phyloP scores from a whole-genome alignment of 1,284 basidiomycete species.

The Moesziomyces globuligerus region DNA sequence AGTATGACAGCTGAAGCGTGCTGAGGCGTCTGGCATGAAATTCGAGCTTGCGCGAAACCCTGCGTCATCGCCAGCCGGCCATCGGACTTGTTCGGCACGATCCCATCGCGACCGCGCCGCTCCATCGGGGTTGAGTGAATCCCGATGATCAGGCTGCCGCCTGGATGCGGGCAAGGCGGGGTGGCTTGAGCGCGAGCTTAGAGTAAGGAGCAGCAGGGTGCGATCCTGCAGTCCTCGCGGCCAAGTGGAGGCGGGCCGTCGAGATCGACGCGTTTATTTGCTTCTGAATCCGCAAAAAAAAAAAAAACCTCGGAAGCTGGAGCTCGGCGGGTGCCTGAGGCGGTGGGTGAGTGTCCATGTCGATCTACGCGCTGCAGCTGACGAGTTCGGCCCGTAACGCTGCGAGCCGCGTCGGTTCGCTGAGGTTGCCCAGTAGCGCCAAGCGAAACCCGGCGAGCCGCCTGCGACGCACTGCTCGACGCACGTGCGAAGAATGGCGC shows the following conservation, averaged over 20 bases:
- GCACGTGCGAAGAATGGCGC: background rate
- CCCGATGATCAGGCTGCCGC: background rate
- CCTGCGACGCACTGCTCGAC: background rate
- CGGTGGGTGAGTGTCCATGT: background rate
- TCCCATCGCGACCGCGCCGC: background rate
- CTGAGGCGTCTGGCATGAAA: slow-evolving; percentile 4
- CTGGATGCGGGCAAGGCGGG: background rate
- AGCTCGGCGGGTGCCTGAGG: too few species aligned
- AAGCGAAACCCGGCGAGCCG: background rate
- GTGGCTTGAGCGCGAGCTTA: slow-evolving; percentile 6
- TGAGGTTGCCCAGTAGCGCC: background rate
- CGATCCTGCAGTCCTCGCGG: slow-evolving; percentile 22
- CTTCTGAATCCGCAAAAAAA: background rate
- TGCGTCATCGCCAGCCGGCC: slow-evolving; percentile 12
- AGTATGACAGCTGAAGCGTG: slow-evolving; percentile 10
- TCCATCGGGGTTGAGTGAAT: slow-evolving; percentile 4
- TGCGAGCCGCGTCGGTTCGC: background rate
- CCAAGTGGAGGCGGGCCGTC: slow-evolving; percentile 24
- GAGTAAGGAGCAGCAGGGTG: slow-evolving; percentile 13
- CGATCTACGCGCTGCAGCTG: background rate
- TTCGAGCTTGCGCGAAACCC: slow-evolving; percentile 1
- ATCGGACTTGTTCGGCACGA: background rate
- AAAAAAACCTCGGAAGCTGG: too few species aligned
- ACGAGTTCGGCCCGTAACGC: background rate
- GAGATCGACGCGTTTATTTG: slow-evolving; percentile 20